phyloP scores from a whole-genome alignment of 352 stramenopile genomes.

The Phytophthora ohioensis region DNA sequence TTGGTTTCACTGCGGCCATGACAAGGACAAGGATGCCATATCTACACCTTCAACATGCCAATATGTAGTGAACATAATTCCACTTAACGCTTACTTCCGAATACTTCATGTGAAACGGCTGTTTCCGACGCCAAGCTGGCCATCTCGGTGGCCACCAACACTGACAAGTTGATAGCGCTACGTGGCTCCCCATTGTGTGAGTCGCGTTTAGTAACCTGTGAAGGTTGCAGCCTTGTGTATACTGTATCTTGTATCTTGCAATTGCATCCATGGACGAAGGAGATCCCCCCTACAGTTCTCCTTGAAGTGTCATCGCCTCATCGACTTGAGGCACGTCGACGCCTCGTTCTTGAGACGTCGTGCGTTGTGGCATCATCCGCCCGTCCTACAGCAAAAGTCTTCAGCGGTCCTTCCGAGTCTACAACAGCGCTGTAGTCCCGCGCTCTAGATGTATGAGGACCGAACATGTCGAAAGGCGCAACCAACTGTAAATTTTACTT shows the following conservation, averaged over 20 bases:
- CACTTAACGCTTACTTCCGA: too few species aligned
- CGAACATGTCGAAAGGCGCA: constrained; percentile 8
- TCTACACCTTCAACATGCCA: too few species aligned
- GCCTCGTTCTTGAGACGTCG: constrained; percentile 16
- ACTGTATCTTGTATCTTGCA: not conserved
- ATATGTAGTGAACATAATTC: too few species aligned
- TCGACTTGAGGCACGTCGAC: constrained; percentile 19
- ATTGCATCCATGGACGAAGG: constrained; percentile 17
- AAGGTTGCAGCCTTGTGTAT: not conserved
- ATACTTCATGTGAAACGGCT: not conserved
- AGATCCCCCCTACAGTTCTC: constrained; percentile 11
- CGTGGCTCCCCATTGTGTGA: constrained; percentile 9
- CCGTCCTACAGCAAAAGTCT: constrained; percentile 20
- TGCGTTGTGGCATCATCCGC: constrained; percentile 16
- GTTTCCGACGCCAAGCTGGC: not conserved
- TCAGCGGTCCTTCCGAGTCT: constrained; percentile 21
- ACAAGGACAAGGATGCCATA: too few species aligned
- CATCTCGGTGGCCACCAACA: not conserved
- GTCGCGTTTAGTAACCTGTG: not conserved
- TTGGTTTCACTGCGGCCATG: too few species aligned
- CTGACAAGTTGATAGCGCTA: constrained; percentile 18
- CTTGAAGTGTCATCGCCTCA: constrained; percentile 7
- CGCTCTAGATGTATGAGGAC: constrained; percentile 25
- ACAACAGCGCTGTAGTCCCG: constrained; percentile 1
- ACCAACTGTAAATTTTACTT: not conserved